Conservation (phyloP, 495 filamentous ascomycete species). For the Massariosphaeria phaeospora region DNA sequence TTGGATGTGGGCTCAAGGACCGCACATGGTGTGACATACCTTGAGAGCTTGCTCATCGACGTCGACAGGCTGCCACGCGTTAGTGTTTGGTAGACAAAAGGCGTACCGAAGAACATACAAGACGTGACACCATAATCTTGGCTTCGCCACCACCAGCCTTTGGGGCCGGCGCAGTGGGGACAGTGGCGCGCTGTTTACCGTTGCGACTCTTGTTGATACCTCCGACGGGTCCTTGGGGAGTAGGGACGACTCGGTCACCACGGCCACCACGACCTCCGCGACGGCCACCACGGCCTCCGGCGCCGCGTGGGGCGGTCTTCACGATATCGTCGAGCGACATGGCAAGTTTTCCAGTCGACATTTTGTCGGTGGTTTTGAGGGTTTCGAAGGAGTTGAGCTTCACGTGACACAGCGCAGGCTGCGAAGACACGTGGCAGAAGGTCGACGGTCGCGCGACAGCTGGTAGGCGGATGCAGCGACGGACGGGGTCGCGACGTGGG, state of each 20-base stretch:
- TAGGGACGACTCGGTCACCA: slow-evolving; percentile 34
- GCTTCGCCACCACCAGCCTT: slow-evolving; percentile 62
- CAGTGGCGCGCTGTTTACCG: slow-evolving; percentile 58
- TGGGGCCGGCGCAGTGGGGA: slow-evolving; percentile 54
- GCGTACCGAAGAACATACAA: slow-evolving; percentile 58
- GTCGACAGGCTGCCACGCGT: slow-evolving; percentile 73
- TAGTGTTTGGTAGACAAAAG: slow-evolving; percentile 41
- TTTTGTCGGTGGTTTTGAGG: slow-evolving; percentile 9
- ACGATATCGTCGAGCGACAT: slow-evolving; percentile 95
- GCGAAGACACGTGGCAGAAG: background rate
- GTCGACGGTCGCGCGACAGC: background rate
- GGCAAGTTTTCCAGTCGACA: slow-evolving; percentile 73
- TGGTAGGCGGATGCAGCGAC: background rate
- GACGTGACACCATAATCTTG: slow-evolving; percentile 96
- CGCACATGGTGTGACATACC: slow-evolving; percentile 72
- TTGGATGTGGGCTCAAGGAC: slow-evolving; percentile 15
- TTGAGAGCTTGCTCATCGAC: slow-evolving; percentile 93
- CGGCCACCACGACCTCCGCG: slow-evolving; percentile 48
- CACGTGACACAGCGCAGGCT: background rate
- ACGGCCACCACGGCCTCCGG: slow-evolving; percentile 48
- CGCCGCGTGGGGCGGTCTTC: slow-evolving; percentile 58
- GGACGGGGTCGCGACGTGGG: background rate
- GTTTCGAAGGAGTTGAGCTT: slow-evolving; percentile 8
- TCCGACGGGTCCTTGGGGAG: slow-evolving; percentile 64
- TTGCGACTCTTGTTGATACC: slow-evolving; percentile 79